phyloP scores from a whole-genome alignment of 495 filamentous ascomycete species.

The Peziza echinospora region DNA sequence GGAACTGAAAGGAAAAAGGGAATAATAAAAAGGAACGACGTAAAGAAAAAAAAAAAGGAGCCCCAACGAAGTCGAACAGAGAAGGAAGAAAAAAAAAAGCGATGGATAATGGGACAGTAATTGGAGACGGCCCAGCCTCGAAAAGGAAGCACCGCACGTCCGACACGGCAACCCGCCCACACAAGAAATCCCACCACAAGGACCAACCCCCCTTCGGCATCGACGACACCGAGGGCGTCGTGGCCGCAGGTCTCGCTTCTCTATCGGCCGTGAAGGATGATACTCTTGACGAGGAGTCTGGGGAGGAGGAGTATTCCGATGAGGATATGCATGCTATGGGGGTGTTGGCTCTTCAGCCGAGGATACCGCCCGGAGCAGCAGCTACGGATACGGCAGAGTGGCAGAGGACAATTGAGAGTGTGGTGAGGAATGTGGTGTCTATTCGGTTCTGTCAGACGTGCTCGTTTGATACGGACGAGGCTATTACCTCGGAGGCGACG shows the following conservation, averaged over 20 bases:
- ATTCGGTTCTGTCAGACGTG: constrained; percentile 98
- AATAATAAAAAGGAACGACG: background rate
- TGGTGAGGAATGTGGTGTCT: constrained; percentile 81
- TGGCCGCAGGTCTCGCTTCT: too few relatives aligned
- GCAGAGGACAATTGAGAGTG: constrained; percentile 86
- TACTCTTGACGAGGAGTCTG: background rate
- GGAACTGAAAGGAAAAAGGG: background rate
- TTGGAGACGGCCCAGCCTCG: background rate
- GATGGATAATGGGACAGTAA: background rate
- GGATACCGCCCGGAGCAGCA: constrained; percentile 25
- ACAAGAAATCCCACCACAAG: background rate
- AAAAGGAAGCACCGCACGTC: background rate
- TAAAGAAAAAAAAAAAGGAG: background rate
- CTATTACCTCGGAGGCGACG: constrained; percentile 82
- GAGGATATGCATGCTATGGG: constrained; percentile 23
- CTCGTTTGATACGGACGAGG: constrained; percentile 89
- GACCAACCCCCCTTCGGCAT: background rate
- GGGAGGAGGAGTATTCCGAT: background rate
- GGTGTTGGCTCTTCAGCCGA: constrained; percentile 19
- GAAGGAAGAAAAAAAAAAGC: background rate
- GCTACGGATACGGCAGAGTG: constrained; percentile 79
- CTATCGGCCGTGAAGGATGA: background rate
- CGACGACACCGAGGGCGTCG: background rate
- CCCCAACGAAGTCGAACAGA: background rate
- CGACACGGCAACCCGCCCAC: background rate